Evolutionary conservation across 164 flowering plant species (phyloP).

Genomic region (Saururus chinensis): DNA sequence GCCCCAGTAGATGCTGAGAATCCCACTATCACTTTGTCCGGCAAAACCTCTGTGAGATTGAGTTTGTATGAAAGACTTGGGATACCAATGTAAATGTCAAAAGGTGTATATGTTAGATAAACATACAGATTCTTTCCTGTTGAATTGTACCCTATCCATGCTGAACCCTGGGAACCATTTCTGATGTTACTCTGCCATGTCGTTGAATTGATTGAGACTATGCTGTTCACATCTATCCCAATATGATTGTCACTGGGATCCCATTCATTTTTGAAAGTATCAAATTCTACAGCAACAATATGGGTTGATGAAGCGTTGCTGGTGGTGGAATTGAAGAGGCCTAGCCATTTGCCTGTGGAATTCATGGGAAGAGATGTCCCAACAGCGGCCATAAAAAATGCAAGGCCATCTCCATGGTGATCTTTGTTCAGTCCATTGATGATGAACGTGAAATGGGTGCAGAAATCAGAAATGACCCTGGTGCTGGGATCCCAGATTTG

Average conservation of each 20-base stretch:
- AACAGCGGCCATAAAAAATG: conserved; percentile 40
- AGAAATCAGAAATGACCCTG: conserved; percentile 4
- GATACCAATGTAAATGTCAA: not conserved
- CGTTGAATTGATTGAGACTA: conserved; percentile 11
- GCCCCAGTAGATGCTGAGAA: conserved; percentile 19
- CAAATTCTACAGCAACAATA: conserved; percentile 36
- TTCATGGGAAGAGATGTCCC: conserved; percentile 7
- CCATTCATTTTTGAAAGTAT: conserved; percentile 18
- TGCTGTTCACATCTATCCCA: conserved; percentile 30
- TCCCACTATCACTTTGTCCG: conserved; percentile 18
- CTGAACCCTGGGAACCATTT: conserved; percentile 9
- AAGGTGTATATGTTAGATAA: conserved; percentile 2
- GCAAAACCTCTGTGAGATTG: conserved; percentile 16
- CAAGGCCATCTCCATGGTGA: conserved; percentile 29
- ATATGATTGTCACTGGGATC: conserved; percentile 33
- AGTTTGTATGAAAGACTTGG: conserved; percentile 10
- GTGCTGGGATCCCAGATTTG: conserved; percentile 13
- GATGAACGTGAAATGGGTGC: conserved; percentile 18
- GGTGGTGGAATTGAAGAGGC: conserved; percentile 16
- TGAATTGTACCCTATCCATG: conserved; percentile 27
- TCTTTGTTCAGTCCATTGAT: conserved; percentile 4
- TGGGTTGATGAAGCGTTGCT: conserved; percentile 4
- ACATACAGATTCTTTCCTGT: conserved; percentile 12
- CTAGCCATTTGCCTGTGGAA: conserved; percentile 15
- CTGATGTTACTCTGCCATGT: conserved; percentile 15